Percentiles rank a stretch among this genome's conserved stretches.
These are phyloP conservation scores for Colletotrichum neosansevieriae DNA, from an alignment of 2,329 filamentous ascomycete species.

Conservation along the genomic window DNA sequence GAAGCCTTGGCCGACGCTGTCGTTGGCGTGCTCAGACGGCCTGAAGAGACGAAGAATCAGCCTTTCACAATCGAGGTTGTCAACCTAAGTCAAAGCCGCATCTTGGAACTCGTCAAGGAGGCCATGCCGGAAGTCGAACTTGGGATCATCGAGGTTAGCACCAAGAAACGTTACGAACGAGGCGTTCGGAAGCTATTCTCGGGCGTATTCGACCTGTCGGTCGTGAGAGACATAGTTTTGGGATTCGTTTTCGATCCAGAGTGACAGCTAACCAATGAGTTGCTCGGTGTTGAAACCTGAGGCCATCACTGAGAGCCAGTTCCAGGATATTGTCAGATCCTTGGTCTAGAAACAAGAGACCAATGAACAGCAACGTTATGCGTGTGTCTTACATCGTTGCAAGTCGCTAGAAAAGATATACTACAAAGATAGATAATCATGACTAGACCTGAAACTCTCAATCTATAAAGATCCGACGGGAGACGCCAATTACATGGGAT, in stretches of 20 bases:
- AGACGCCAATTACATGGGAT: too few relatives aligned
- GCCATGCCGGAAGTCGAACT: too few relatives aligned
- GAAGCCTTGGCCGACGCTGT: too few relatives aligned
- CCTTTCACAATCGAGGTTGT: too few relatives aligned
- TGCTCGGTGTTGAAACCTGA: constrained; percentile 13
- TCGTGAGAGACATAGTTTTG: constrained; percentile 7
- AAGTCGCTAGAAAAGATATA: background rate
- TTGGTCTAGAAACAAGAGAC: constrained; percentile 7
- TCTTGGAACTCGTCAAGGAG: too few relatives aligned
- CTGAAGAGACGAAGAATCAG: too few relatives aligned
- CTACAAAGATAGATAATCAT: background rate
- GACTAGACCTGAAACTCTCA: background rate
- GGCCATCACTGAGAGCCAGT: constrained; percentile 1
- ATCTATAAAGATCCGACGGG: constrained; percentile 1
- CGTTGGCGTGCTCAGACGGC: too few relatives aligned
- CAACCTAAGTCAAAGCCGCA: too few relatives aligned
- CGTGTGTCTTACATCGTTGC: background rate
- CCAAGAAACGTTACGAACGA: constrained; percentile 21
- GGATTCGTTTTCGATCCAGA: background rate
- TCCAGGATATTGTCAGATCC: constrained; percentile 11
- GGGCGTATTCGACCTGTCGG: constrained; percentile 12
- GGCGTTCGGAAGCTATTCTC: constrained; percentile 19
- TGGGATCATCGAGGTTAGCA: constrained; percentile 2
- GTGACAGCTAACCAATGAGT: constrained; percentile 18
- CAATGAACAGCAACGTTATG: constrained; percentile 3